phyloP scores from a whole-genome alignment of 768 basidiomycete genomes.

The Phlebiopsis flavidoalba region DNA sequence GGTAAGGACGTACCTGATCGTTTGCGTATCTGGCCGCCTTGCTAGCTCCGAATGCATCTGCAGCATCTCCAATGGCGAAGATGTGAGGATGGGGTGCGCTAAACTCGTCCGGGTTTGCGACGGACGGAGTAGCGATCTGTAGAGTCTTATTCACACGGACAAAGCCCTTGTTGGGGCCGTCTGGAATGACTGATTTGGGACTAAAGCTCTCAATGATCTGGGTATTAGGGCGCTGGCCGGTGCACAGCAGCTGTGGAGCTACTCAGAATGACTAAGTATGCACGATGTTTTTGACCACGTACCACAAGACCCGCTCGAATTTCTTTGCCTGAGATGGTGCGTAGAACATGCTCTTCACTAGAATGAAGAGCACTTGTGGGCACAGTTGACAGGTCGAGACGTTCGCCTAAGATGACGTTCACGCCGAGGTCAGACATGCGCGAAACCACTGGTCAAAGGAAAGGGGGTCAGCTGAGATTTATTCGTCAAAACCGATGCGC shows the following conservation, averaged over 20 bases:
- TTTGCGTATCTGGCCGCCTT: constrained; percentile 54
- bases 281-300: background rate
- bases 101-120: constrained; percentile 2
- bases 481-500: constrained; percentile 7
- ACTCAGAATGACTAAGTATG: background rate
- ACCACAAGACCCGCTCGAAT: constrained; percentile 54
- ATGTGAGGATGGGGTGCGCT: constrained; percentile 45
- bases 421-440: constrained; percentile 27
- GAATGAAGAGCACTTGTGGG: constrained; percentile 17
- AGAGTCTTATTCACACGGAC: constrained; percentile 44
- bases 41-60: constrained; percentile 59
- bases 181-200: constrained; percentile 19
- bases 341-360: constrained; percentile 27
- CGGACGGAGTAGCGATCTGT: constrained; percentile 33
- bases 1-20: constrained; percentile 31
- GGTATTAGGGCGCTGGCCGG: constrained; percentile 59
- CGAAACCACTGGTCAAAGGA: constrained; percentile 11
- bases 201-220: constrained; percentile 29
- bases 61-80: constrained; percentile 59
- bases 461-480: background rate
- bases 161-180: constrained; percentile 34
- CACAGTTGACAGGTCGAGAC: constrained; percentile 36
- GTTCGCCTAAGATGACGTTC: constrained; percentile 46
- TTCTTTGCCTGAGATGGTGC: constrained; percentile 43
- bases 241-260: constrained; percentile 46